Percentiles rank a stretch among this genome's conserved stretches.
Conservation (phyloP, 805 yeast genomes). For the Brettanomyces anomalus region DNA sequence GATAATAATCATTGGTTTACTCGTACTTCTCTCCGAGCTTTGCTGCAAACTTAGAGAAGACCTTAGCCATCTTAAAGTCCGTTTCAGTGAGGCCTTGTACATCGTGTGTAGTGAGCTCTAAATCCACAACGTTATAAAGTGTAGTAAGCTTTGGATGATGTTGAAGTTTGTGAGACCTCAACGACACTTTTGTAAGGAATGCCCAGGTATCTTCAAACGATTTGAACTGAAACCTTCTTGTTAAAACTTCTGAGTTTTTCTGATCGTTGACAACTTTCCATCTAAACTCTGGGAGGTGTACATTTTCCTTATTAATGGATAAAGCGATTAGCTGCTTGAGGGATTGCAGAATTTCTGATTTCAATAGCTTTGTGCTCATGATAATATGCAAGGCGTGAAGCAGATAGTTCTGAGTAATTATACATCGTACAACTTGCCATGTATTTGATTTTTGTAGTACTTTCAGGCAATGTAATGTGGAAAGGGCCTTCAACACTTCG, state of each 20-base stretch:
- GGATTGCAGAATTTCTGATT: no score
- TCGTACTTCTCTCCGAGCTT: slow-evolving; percentile 8
- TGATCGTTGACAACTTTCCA: not conserved
- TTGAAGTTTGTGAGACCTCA: slow-evolving; percentile 46
- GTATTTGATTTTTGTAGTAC: no score
- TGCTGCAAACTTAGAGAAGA: slow-evolving; percentile 31
- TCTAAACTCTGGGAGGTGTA: not conserved
- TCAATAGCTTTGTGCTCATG: no score
- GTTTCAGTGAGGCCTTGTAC: slow-evolving; percentile 39
- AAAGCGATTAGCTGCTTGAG: no score
- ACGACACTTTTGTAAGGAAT: slow-evolving; percentile 49
- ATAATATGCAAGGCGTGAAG: no score
- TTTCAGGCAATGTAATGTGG: no score
- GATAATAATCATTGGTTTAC: not conserved
- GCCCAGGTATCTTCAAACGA: slow-evolving; percentile 59
- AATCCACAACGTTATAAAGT: slow-evolving; percentile 47
- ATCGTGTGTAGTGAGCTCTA: slow-evolving; percentile 61
- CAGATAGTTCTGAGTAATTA: no score
- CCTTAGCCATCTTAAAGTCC: slow-evolving; percentile 51
- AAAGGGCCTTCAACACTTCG: no score
- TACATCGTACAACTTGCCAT: no score
- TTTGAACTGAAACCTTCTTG: slow-evolving; percentile 33
- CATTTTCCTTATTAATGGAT: not conserved
- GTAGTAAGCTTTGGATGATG: slow-evolving; percentile 70
- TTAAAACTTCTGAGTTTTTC: slow-evolving; percentile 13